Conservation (phyloP, 257 asterid species). For the Fraxinus excelsior region DNA sequence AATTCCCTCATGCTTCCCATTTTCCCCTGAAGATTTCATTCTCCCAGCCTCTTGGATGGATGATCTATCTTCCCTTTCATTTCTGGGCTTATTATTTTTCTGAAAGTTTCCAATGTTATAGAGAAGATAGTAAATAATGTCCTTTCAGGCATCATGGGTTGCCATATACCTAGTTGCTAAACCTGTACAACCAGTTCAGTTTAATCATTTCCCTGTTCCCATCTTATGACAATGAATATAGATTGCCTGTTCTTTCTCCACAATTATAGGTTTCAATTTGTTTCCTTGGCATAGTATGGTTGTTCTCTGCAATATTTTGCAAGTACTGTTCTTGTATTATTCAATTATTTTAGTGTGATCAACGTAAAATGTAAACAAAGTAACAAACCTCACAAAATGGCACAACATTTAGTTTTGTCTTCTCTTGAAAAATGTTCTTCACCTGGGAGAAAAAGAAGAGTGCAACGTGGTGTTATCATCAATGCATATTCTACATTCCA, state of each 20-base stretch:
- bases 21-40: background rate
- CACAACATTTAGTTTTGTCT: background rate
- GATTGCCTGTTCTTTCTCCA: background rate
- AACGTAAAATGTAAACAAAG: background rate
- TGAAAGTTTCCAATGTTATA: background rate
- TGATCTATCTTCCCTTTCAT: background rate
- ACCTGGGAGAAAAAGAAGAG: background rate
- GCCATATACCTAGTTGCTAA: background rate
- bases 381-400: background rate
- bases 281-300: background rate
- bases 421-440: background rate
- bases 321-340: background rate
- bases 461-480: background rate
- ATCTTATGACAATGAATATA: background rate
- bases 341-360: background rate
- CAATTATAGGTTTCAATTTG: background rate
- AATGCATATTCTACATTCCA: background rate
- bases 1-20: background rate
- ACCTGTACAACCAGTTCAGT: background rate
- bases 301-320: background rate
- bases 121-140: background rate
- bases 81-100: background rate
- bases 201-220: background rate
- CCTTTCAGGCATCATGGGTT: background rate
- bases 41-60: background rate